phyloP scores from a whole-genome alignment of 768 basidiomycete genomes.

The Tulasnella calospora region DNA sequence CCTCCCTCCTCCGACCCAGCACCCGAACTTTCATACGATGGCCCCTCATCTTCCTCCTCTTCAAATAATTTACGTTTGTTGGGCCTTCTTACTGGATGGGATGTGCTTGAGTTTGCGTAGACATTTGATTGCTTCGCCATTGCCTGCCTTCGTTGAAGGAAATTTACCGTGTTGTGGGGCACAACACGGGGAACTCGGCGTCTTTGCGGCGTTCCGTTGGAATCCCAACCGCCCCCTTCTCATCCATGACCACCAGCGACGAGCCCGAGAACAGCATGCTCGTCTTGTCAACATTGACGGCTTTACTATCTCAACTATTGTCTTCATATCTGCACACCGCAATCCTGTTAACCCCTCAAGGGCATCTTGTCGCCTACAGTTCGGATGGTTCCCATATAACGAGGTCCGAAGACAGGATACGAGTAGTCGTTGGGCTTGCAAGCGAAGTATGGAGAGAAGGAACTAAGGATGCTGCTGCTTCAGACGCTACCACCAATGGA shows the following conservation, averaged over 20 bases:
- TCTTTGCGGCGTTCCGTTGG: background rate
- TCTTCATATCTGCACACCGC: conserved; percentile 22
- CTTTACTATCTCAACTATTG: conserved; percentile 18
- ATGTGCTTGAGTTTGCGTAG: background rate
- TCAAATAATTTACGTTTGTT: background rate
- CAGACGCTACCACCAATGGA: background rate
- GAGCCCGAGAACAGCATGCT: background rate
- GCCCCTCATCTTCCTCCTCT: background rate
- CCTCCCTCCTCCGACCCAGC: background rate
- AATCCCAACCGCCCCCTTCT: background rate
- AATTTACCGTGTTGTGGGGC: background rate
- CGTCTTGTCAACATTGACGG: conserved; percentile 11
- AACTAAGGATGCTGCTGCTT: background rate
- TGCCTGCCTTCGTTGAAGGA: background rate
- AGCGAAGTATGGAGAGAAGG: conserved; percentile 28
- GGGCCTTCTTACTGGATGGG: background rate
- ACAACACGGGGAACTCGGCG: background rate
- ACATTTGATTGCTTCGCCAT: background rate
- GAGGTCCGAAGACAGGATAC: conserved; percentile 23
- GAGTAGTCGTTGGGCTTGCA: conserved; percentile 22
- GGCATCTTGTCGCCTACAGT: conserved; percentile 26
- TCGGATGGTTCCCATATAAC: background rate
- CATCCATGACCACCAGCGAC: background rate
- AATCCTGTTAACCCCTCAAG: conserved; percentile 24
- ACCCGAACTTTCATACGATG: background rate